Conservation (phyloP, 306 rosid species). For the Gastrolobium villosum region DNA sequence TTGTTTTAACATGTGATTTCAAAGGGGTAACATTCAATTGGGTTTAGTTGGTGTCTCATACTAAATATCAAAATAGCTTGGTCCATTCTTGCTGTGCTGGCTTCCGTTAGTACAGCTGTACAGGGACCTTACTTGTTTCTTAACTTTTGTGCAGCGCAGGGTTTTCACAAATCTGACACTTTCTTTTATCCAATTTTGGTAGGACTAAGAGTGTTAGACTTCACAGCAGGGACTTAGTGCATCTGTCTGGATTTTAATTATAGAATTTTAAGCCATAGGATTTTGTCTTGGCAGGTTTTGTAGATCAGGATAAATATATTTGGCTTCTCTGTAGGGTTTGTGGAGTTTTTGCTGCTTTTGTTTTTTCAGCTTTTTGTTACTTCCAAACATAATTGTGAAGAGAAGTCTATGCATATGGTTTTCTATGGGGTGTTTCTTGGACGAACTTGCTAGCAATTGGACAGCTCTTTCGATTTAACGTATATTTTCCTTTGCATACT, state of each 20-base stretch:
- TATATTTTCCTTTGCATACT: not conserved
- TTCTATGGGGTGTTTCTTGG: constrained; percentile 8
- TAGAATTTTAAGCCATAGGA: not conserved
- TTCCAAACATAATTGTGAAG: constrained; percentile 11
- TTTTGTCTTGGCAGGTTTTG: constrained; percentile 15
- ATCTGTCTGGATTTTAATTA: not conserved
- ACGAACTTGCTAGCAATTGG: not conserved
- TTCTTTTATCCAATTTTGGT: not conserved
- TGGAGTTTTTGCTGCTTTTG: not conserved
- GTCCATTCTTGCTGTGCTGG: not conserved
- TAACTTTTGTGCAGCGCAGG: not conserved
- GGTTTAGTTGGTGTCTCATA: constrained; percentile 1
- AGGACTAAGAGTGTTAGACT: not conserved
- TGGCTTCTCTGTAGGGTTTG: not conserved
- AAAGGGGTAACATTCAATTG: constrained; percentile 2
- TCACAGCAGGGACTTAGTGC: not conserved
- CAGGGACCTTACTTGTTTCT: not conserved
- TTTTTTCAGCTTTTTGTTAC: not conserved
- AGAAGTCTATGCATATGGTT: not conserved
- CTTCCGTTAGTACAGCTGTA: not conserved
- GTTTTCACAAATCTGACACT: not conserved
- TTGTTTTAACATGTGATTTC: constrained; percentile 13
- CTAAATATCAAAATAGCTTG: not conserved
- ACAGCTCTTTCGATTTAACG: not conserved
- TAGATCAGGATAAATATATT: not conserved